phyloP scores from a whole-genome alignment of 208 protist species.

The Kentomonas sorsogonicus region DNA sequence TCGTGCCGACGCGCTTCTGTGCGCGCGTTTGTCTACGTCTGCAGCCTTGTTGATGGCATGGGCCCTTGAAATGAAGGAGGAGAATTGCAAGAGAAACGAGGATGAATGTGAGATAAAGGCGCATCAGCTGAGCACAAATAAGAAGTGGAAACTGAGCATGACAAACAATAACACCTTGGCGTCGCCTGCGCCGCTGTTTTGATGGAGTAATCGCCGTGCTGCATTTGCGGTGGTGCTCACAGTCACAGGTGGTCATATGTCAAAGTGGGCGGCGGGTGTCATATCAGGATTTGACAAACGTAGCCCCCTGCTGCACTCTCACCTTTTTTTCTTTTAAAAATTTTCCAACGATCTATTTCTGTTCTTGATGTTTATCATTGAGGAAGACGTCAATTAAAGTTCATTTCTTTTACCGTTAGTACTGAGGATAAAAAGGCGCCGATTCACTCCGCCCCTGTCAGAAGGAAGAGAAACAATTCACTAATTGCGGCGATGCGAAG shows the following conservation, averaged over 20 bases:
- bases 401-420: not conserved
- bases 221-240: not conserved
- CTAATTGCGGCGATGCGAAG: no score
- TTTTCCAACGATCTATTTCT: not conserved
- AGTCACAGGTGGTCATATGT: not conserved
- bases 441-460: no score
- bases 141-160: not conserved
- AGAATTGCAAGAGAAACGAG: no score
- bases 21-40: no score
- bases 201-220: not conserved
- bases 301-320: not conserved
- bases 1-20: no score
- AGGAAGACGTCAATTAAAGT: not conserved
- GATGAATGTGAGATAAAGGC: no score
- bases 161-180: not conserved
- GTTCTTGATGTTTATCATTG: not conserved
- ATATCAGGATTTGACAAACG: not conserved
- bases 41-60: no score
- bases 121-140: no score
- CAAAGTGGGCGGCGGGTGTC: not conserved
- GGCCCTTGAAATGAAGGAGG: no score
- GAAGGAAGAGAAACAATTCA: no score
- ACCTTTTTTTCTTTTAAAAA: conserved; percentile 3
- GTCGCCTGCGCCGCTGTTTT: not conserved
- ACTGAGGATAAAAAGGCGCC: not conserved